Evolutionary conservation across 2,329 filamentous ascomycete species (phyloP).

Genomic region (Thielaviopsis euricoi): DNA sequence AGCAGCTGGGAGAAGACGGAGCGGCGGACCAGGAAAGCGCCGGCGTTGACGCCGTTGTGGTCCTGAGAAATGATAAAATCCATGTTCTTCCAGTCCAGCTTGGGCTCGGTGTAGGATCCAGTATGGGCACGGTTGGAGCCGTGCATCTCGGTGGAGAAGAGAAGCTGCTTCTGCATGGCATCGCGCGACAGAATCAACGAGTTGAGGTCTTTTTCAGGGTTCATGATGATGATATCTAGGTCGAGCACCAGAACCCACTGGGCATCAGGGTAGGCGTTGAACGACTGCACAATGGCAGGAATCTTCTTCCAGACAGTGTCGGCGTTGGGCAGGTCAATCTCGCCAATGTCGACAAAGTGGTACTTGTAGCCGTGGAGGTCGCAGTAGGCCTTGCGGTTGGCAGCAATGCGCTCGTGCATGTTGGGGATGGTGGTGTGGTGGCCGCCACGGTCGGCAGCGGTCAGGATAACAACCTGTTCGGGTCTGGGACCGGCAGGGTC

Average conservation of each 20-base stretch:
- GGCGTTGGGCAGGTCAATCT: constrained; percentile 10
- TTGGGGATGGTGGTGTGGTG: constrained; percentile 10
- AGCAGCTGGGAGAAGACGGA: constrained; percentile 8
- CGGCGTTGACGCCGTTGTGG: constrained; percentile 12
- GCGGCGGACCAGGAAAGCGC: constrained; percentile 10
- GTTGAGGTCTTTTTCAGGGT: constrained; percentile 7
- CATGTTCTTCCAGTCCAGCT: constrained; percentile 10
- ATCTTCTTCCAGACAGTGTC: constrained; percentile 11
- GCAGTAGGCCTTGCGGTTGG: constrained; percentile 10
- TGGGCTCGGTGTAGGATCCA: constrained; percentile 6
- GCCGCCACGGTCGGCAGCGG: constrained; percentile 10
- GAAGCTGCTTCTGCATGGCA: constrained; percentile 9
- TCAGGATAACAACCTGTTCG: constrained; percentile 9
- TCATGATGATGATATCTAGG: constrained; percentile 12
- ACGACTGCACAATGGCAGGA: constrained; percentile 11
- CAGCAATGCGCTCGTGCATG: constrained; percentile 10
- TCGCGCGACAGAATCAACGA: constrained; percentile 11
- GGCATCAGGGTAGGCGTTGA: constrained; percentile 10
- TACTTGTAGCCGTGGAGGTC: constrained; percentile 12
- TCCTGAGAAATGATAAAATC: constrained; percentile 11
- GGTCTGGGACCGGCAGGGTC: constrained; percentile 9
- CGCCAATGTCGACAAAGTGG: constrained; percentile 11
- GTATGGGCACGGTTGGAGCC: constrained; percentile 3
- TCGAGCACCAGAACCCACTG: constrained; percentile 11
- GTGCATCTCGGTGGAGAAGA: constrained; percentile 8